Base-by-base conservation (phyloP, 495 filamentous ascomycete species). In the Penicillium silybi region DNA sequence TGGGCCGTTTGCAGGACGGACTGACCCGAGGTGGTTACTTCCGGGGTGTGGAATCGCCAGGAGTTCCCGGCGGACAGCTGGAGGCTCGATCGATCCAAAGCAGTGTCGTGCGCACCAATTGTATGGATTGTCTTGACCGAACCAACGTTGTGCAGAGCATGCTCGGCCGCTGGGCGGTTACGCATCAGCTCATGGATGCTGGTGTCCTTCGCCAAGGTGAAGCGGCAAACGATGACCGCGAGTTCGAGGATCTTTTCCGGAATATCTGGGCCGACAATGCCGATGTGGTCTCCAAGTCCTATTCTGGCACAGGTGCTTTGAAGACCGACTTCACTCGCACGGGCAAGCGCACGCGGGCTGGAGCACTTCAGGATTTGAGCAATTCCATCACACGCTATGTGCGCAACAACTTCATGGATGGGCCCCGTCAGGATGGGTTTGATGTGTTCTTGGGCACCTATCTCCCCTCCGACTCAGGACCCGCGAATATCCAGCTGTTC, bases 201-300 rank as follows among this genome's bases (percentile, higher is more conserved):
- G 89, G 87, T 23, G 71, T 95, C 43, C 76, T 97, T 32, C 65
- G 78, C 16, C 75, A 77, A 6, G 89, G 89, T 41, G 83, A 92
- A 53, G 80, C 74, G 15, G 80, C 83, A 13, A 80, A 82, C 40
- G 83, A 86, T 57, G 90, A 95, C 56, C 66, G 76, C 9, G 81
- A 75, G 5, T 97, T 98, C 63, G 90, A 93, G 64, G 71, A 84
- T 58, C 67, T 96, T 27, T 98, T 96, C 80, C 87, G 92, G 17
- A 96, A 97, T 64, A 77, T 96, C 27, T 98, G 93, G 93, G 93
- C 93, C 29, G 93, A 98, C 69, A 98, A 98, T 66, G 93, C 93
- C 20, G 93, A 98, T 61, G 86, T 90, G 15, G 93, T 98, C 19
- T 92, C 89, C 20, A 87, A 86, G 52, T 82, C 88, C 1, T 98